These are phyloP conservation scores for Zychaea mexicana DNA, from an alignment of 371 early-diverging fungal genomes.

Conservation along the genomic window DNA sequence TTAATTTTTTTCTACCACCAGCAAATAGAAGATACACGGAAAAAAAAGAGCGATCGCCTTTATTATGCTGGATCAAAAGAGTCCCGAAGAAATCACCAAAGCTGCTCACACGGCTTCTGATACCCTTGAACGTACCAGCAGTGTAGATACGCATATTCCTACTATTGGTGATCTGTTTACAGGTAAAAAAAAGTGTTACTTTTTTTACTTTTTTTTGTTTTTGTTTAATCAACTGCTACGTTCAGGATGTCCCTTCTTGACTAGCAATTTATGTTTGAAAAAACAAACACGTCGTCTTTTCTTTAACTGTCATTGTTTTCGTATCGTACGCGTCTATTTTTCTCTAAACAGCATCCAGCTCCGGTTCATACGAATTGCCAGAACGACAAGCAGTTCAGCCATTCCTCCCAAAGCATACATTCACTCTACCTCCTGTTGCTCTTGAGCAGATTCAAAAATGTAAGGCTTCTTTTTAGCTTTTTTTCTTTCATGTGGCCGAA, in stretches of 20 bases:
- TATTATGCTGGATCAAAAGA: constrained; percentile 13
- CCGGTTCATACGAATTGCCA: constrained; percentile 8
- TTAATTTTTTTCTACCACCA: constrained; percentile 14
- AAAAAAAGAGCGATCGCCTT: not conserved
- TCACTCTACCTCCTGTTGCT: constrained; percentile 22
- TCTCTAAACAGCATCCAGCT: constrained; percentile 13
- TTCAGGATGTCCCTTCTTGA: too few species aligned
- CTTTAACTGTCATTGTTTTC: too few species aligned
- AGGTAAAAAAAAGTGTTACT: constrained; percentile 5
- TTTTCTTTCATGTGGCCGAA: not conserved
- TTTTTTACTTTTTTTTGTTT: not conserved
- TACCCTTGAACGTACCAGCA: constrained; percentile 10
- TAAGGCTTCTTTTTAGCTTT: not conserved
- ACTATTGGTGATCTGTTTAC: constrained; percentile 19
- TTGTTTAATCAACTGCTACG: not conserved
- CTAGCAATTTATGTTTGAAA: too few species aligned
- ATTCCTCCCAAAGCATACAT: constrained; percentile 12
- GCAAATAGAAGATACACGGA: not conserved
- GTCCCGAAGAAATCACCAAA: constrained; percentile 18
- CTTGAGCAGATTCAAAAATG: constrained; percentile 23
- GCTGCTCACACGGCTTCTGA: constrained; percentile 13
- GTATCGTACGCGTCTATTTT: not conserved
- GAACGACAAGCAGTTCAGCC: constrained; percentile 11
- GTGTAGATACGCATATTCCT: constrained; percentile 9
- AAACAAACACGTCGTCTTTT: not conserved